A percentile compares a stretch with the other conserved stretches of the same genome.
phyloP scores from a whole-genome alignment of 768 basidiomycete species.

The Paxillus involutus region DNA sequence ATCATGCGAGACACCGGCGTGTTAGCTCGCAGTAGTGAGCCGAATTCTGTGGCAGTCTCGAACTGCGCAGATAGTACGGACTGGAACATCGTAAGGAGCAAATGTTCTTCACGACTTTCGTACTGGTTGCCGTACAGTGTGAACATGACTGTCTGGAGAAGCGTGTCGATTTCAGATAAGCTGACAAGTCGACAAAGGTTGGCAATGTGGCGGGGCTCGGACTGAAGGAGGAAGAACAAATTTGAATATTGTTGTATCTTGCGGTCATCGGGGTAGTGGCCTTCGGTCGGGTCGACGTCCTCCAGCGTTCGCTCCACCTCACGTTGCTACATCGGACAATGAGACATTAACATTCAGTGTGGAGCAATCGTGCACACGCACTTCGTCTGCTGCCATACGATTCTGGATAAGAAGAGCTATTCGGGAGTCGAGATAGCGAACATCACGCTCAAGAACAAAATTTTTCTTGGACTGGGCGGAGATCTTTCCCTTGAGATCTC shows the following conservation, averaged over 20 bases:
- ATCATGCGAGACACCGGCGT: slow-evolving; percentile 99
- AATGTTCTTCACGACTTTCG: slow-evolving; percentile 96
- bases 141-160: slow-evolving; percentile 99
- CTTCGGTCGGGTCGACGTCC: slow-evolving; percentile 91
- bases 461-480: slow-evolving; percentile 99
- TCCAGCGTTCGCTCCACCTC: slow-evolving; percentile 95
- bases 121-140: slow-evolving; percentile 99
- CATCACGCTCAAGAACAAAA: slow-evolving; percentile 98
- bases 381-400: slow-evolving; percentile 95
- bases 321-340: slow-evolving; percentile 62
- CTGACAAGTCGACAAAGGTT: slow-evolving; percentile 95
- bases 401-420: slow-evolving; percentile 98
- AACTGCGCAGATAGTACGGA: slow-evolving; percentile 98
- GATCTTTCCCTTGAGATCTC: slow-evolving; percentile 95
- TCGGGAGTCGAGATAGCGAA: slow-evolving; percentile 95
- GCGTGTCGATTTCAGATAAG: slow-evolving; percentile 95
- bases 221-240: slow-evolving; percentile 97
- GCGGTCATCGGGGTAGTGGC: slow-evolving; percentile 92
- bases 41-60: slow-evolving; percentile 98
- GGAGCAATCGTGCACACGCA: slow-evolving; percentile 35
- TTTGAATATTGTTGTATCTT: slow-evolving; percentile 96
- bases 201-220: slow-evolving; percentile 96
- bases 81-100: slow-evolving; percentile 99
- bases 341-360: slow-evolving; percentile 1
- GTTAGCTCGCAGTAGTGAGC: slow-evolving; percentile 97